These are phyloP conservation scores for Papiliotrema laurentii DNA, from an alignment of 1,284 basidiomycete genomes.

Conservation along the genomic window DNA sequence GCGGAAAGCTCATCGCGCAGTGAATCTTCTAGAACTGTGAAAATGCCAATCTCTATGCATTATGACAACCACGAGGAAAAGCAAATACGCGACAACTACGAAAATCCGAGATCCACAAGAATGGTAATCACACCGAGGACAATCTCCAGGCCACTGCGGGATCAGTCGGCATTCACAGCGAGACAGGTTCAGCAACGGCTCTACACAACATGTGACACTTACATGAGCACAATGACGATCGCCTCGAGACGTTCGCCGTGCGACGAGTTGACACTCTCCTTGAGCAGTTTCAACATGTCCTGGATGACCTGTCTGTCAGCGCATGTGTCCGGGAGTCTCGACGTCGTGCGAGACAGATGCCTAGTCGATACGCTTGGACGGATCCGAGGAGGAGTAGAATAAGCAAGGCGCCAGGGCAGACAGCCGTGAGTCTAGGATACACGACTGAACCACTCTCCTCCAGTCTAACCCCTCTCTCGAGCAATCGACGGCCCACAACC, in stretches of 20 bases:
- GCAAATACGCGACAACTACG: constrained; percentile 2
- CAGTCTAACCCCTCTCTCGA: no score
- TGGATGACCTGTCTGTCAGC: constrained; percentile 67
- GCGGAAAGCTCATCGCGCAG: no score
- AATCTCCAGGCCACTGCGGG: constrained; percentile 36
- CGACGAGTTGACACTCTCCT: constrained; percentile 80
- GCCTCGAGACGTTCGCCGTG: constrained; percentile 93
- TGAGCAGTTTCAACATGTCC: constrained; percentile 93
- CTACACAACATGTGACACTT: constrained; percentile 51
- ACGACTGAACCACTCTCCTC: no score
- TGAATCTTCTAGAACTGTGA: no score
- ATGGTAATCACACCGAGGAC: constrained; percentile 69
- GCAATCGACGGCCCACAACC: no score
- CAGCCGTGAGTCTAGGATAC: neutral
- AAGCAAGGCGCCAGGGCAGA: neutral
- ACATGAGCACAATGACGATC: constrained; percentile 90
- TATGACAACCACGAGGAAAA: no score
- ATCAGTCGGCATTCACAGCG: neutral
- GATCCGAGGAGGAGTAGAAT: neutral
- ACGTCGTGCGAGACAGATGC: neutral
- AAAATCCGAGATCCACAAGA: constrained; percentile 59
- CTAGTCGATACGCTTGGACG: neutral
- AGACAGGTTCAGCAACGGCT: neutral
- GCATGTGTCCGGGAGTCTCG: constrained; percentile 1
- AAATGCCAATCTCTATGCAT: no score